A percentile compares a stretch with the other conserved stretches of the same genome.
Conservation (phyloP, 2,329 filamentous ascomycete genomes). For the Endoconidiophora polonica region DNA sequence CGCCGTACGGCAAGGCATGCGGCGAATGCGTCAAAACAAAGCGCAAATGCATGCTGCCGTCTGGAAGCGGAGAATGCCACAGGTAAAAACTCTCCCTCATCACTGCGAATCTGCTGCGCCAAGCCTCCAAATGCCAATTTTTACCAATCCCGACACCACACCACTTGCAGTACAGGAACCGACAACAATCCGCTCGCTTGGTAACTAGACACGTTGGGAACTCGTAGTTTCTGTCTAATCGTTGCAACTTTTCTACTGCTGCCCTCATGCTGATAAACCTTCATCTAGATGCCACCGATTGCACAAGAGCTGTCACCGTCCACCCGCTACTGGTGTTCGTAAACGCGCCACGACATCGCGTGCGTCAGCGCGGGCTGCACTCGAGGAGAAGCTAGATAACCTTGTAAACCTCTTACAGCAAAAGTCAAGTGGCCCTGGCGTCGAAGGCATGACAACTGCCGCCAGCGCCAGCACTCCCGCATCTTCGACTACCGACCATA, state of each 20-base stretch:
- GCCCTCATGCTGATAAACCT: neutral
- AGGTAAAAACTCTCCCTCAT: conserved; percentile 16
- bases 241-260: neutral
- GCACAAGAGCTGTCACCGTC: conserved; percentile 23
- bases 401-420: conserved; percentile 18
- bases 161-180: neutral
- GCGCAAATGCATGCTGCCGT: conserved; percentile 26
- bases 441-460: neutral
- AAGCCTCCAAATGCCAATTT: neutral
- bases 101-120: neutral
- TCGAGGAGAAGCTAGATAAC: conserved; percentile 19
- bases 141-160: neutral
- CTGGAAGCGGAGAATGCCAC: conserved; percentile 19
- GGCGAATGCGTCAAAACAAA: conserved; percentile 27
- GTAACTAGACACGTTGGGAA: no score
- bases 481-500: neutral
- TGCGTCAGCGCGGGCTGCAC: conserved; percentile 12
- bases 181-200: neutral
- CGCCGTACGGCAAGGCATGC: conserved; percentile 27
- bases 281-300: conserved; percentile 23
- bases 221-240: neutral
- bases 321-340: conserved; percentile 6
- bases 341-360: conserved; percentile 6
- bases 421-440: conserved; percentile 2
- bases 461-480: neutral